Base-by-base conservation (phyloP, 306 rosid genomes). In the Lathyrus aphaca region DNA sequence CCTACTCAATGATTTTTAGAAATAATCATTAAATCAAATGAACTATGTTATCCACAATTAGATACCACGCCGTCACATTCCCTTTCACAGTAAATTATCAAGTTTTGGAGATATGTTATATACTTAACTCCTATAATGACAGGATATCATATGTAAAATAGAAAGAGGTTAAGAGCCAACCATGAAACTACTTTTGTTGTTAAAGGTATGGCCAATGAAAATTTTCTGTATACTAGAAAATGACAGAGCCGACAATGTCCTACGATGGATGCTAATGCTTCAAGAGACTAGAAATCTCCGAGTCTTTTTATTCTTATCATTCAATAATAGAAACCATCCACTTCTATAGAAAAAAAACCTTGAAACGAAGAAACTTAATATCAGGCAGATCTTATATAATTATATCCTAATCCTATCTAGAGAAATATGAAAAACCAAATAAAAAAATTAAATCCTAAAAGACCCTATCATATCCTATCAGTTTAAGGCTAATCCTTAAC, bases 21-120 rank as follows among this genome's bases (percentile, higher is more conserved):
- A 46, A 48, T 21, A 13, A 60, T 30, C 25, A 39, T 50, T 37
- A 45, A 56, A 66, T 55, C 49, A 58, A 39, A 37, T n/a, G 61
- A 58, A 74, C 66, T 29, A 32, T 4, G 48, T 30, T 32, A 18
- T 64, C 53, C 14, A 30, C 44, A 21, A 63, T 16, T 69, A 37
- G 64, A 68, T 57, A 58, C 60, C 74, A 75, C 29, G 58, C 48
- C 30, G 61, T 46, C 14, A 12, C 57, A 61, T 61, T 38, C 60
- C 65, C 58, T 51, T 63, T 60, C 39, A 40, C 13, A 6, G 30
- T n/a, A 10, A 18, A 39, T 59, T 17, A 60, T 50, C 7, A 32
- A 5, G 8, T 32, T 32, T 32, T 32, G 37, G 37, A 8, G 29
- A 3, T 32, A 4, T 30, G 50, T 44, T 56, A 67, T 56, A 67